A percentile compares a stretch with the other conserved stretches of the same genome.
These are phyloP conservation scores for Lotmaria passim DNA, from an alignment of 208 protist species.

Conservation along the genomic window DNA sequence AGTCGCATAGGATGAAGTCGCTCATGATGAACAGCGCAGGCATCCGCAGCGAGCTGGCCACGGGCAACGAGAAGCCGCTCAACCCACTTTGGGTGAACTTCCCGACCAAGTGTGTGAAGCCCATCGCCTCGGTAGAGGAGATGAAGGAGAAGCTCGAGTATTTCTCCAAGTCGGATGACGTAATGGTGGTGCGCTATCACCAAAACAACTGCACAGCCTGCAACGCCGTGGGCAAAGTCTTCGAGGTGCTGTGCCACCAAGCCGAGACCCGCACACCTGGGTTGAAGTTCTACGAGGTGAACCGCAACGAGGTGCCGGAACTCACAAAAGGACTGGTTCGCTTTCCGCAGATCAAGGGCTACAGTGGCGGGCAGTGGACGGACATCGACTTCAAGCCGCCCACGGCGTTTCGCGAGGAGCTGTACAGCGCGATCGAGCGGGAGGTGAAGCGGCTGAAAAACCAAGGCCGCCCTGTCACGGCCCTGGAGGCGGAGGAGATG, in stretches of 20 bases:
- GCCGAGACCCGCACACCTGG: slow-evolving; percentile 47
- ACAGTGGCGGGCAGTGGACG: slow-evolving; percentile 80
- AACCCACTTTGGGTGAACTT: slow-evolving; percentile 84
- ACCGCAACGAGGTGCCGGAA: slow-evolving; percentile 66
- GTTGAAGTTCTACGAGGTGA: slow-evolving; percentile 82
- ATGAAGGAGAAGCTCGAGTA: slow-evolving; percentile 82
- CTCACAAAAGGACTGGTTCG: slow-evolving; percentile 74
- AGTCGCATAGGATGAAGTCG: slow-evolving; percentile 84
- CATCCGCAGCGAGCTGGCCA: slow-evolving; percentile 57
- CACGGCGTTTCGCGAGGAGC: slow-evolving; percentile 66
- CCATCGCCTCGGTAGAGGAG: slow-evolving; percentile 67
- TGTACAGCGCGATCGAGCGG: slow-evolving; percentile 65
- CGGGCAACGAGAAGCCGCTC: slow-evolving; percentile 48
- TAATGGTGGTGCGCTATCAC: slow-evolving; percentile 86
- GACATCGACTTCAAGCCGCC: slow-evolving; percentile 89
- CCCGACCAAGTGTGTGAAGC: slow-evolving; percentile 66
- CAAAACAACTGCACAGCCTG: slow-evolving; percentile 86
- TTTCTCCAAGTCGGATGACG: slow-evolving; percentile 73
- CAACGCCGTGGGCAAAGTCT: slow-evolving; percentile 82
- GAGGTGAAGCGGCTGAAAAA: slow-evolving; percentile 64
- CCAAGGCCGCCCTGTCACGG: slow-evolving; percentile 64
- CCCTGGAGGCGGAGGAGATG: slow-evolving; percentile 89
- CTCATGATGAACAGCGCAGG: slow-evolving; percentile 84
- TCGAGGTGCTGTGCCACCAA: slow-evolving; percentile 84
- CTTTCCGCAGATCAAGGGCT: slow-evolving; percentile 87